Percentiles rank a stretch among this genome's conserved stretches.
phyloP scores from a whole-genome alignment of 108 stramenopile genomes.

The Asterionellopsis glacialis region DNA sequence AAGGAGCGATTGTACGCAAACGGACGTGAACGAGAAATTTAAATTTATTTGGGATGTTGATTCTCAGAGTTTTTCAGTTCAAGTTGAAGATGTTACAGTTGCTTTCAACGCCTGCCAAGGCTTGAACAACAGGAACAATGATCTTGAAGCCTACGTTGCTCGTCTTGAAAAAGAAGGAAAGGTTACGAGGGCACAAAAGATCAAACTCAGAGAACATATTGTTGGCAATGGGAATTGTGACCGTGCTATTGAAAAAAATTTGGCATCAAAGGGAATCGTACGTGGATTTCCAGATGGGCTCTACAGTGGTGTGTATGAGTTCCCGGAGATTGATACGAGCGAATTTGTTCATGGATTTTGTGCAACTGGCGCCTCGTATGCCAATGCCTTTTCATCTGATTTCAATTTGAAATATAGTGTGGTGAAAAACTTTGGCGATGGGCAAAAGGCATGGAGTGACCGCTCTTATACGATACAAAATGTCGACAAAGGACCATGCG shows the following conservation, averaged over 20 bases:
- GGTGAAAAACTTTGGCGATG: too few relatives aligned
- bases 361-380: too few relatives aligned
- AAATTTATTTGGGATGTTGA: conserved; percentile 9
- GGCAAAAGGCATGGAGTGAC: too few relatives aligned
- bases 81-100: conserved; percentile 15
- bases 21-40: background rate
- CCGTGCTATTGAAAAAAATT: background rate
- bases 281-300: too few relatives aligned
- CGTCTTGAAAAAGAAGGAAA: conserved; percentile 30
- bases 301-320: too few relatives aligned
- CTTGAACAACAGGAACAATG: conserved; percentile 34
- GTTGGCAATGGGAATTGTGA: conserved; percentile 1
- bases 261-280: conserved; percentile 13
- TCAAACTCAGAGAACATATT: background rate
- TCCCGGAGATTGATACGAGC: too few relatives aligned
- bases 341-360: too few relatives aligned
- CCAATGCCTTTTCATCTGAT: too few relatives aligned
- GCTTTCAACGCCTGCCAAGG: conserved; percentile 47
- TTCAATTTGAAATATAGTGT: too few relatives aligned
- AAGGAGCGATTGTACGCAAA: conserved; percentile 48
- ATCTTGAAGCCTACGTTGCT: conserved; percentile 30
- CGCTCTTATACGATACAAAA: too few relatives aligned
- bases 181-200: background rate
- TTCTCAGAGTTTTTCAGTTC: conserved; percentile 12
- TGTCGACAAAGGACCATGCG: too few relatives aligned